Evolutionary conservation across 1,284 basidiomycete species (phyloP).

Genomic region (Ustilago hordei): DNA sequence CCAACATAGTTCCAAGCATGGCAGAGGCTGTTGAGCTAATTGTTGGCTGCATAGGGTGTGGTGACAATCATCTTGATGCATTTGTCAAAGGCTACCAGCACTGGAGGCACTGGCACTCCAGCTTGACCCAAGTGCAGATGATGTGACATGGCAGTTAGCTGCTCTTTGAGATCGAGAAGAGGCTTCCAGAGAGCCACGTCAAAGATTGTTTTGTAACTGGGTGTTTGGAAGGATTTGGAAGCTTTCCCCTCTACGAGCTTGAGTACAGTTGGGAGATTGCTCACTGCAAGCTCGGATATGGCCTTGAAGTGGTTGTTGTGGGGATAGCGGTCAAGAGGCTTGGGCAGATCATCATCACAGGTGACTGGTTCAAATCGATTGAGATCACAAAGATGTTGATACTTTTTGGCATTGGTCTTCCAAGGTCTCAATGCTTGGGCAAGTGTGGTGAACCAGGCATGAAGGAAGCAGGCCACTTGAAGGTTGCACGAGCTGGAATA

Average conservation of each 20-base stretch:
- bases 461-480: background rate
- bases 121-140: background rate
- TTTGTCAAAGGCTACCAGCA: background rate
- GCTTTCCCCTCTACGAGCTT: background rate
- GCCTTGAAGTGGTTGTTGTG: background rate
- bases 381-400: background rate
- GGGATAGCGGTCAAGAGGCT: background rate
- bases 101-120: background rate
- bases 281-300: background rate
- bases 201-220: background rate
- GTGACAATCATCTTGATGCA: background rate
- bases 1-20: background rate
- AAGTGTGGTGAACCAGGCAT: background rate
- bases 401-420: background rate
- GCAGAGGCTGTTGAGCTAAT: background rate
- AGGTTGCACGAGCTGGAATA: background rate
- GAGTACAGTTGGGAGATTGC: background rate
- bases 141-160: background rate
- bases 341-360: accelerated
- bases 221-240: accelerated
- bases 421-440: background rate
- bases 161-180: background rate
- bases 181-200: background rate
- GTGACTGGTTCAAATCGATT: background rate
- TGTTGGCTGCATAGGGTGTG: background rate